These are phyloP conservation scores for Fusarium nygamai DNA, from an alignment of 2,329 filamentous ascomycete species.

Conservation along the genomic window DNA sequence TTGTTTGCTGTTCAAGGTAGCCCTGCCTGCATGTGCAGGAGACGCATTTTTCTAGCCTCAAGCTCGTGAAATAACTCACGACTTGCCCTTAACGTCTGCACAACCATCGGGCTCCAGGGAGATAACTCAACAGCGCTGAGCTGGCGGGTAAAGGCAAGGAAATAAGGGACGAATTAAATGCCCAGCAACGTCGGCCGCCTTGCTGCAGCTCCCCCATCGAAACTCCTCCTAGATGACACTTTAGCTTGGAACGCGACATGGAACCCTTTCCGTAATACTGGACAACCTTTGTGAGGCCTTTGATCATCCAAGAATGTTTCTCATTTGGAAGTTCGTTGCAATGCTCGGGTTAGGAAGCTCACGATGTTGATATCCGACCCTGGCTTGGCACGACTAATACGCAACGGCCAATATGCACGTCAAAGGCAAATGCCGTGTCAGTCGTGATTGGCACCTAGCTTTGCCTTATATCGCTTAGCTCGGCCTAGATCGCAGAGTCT, in stretches of 20 bases:
- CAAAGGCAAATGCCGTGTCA: constrained; percentile 26
- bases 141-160: constrained; percentile 20
- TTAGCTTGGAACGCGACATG: constrained; percentile 32
- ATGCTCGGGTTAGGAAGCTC: not conserved
- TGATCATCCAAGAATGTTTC: not conserved
- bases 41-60: constrained; percentile 3
- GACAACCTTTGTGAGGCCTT: constrained; percentile 8
- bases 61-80: not conserved
- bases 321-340: not conserved
- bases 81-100: not conserved
- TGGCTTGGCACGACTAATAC: constrained; percentile 16
- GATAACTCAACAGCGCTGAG: constrained; percentile 9
- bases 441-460: constrained; percentile 11
- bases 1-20: constrained; percentile 3
- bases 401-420: constrained; percentile 23
- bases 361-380: constrained; percentile 16
- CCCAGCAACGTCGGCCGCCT: constrained; percentile 31
- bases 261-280: constrained; percentile 25
- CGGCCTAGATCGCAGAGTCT: not conserved
- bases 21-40: constrained; percentile 8
- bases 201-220: constrained; percentile 29
- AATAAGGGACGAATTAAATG: constrained; percentile 26
- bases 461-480: constrained; percentile 25
- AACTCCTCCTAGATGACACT: constrained; percentile 8
- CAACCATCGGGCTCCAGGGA: not conserved